These are phyloP conservation scores for Cubamyces sp. DNA, from an alignment of 768 basidiomycete species.

Conservation along the genomic window DNA sequence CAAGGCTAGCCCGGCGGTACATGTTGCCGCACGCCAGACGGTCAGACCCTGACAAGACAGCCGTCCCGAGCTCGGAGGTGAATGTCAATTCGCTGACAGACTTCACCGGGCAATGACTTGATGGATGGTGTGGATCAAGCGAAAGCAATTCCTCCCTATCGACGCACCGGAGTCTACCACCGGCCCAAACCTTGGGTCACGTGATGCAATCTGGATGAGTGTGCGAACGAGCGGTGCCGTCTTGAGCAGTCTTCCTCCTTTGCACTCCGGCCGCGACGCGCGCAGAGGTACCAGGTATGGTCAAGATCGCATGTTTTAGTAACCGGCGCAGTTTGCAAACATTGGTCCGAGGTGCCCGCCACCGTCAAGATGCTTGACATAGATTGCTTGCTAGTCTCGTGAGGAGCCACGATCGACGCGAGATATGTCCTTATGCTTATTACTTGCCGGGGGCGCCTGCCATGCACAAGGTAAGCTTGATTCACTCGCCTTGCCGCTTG, in stretches of 20 bases:
- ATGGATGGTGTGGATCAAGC: background rate
- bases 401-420: constrained; percentile 1
- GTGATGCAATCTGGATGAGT: background rate
- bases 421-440: background rate
- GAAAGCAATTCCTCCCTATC: constrained; percentile 8
- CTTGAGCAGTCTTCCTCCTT: constrained; percentile 1
- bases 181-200: background rate
- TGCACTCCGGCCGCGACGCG: background rate
- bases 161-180: background rate
- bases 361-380: background rate
- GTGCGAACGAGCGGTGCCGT: constrained; percentile 1
- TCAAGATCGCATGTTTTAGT: background rate
- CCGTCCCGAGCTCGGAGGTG: background rate
- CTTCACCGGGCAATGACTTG: background rate
- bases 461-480: no score
- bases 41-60: constrained; percentile 1
- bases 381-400: background rate
- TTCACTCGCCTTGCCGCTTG: no score
- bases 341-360: background rate
- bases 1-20: constrained; percentile 5
- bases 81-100: background rate
- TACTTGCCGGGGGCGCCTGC: background rate
- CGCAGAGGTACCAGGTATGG: background rate
- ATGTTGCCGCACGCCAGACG: background rate
- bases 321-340: constrained; percentile 9